Base-by-base conservation (phyloP, 495 filamentous ascomycete species). In the Xylaria sp. region DNA sequence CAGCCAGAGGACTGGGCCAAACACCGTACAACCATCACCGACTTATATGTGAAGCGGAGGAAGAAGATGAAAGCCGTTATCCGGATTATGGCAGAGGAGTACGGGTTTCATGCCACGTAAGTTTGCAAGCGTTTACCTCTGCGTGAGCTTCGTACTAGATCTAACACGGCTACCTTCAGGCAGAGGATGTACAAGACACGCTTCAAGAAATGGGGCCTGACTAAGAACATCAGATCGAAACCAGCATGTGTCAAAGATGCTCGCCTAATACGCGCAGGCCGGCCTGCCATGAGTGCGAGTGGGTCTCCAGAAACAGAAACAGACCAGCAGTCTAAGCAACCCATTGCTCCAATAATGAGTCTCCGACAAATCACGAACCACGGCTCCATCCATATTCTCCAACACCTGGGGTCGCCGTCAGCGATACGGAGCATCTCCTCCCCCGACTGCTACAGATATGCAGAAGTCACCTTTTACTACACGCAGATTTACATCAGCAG, bases 171-270 rank as follows among this genome's bases (percentile, higher is more conserved):
- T 40, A 33, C 6, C 1, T 19, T 5, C 26, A 64, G 61, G 8
- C 24, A 3, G 24, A 44, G 41, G 24, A 64, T 64, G 61, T 64
- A 64, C 41, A 64, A 64, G 26, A 64, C 61, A 2, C 61, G 61
- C 41, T 64, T 64, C 41, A 64, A 31, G 41, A 64, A 64, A 64
- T 64, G 61, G 61, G 41, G 41, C 26, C 8, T 64, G 21, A 19
- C 24, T 15, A 64, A 48, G 24, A 64, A 64, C 24, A 48, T 1
- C 8, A 31, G 5, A 19, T 6, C 11, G 5, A 48, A 14, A n/a
- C 11, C 12, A 31, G 40, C 14, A 33, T 37, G 26, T 17, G 26
- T 31, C 24, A 3, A 61, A 26, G n/a, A 43, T 61, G 8, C 35
- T 26, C 58, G 15, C 21, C 19, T 7, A 14, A 19, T 8, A 5